Conservation (phyloP, 352 stramenopile species). For the Blastocystis sp. region DNA sequence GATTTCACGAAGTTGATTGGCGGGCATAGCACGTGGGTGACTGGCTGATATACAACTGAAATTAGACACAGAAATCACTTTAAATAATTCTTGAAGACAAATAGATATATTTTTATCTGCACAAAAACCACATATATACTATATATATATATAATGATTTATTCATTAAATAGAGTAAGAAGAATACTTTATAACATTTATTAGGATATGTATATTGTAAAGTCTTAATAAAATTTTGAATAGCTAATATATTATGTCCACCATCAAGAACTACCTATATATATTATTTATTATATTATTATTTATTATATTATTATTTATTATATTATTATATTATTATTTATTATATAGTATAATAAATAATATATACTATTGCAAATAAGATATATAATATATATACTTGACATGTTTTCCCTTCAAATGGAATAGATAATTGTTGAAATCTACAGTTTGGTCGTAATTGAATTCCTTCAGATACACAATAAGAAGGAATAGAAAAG, state of each 20-base stretch:
- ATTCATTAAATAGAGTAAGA: no score
- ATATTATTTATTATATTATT: conserved; percentile 9
- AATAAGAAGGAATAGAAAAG: no score
- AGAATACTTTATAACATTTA: conserved; percentile 4
- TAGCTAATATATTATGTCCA: conserved; percentile 6
- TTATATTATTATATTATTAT: conserved; percentile 2
- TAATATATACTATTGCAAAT: background rate
- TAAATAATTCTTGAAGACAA: conserved; percentile 19
- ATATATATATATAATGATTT: background rate
- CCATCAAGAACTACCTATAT: background rate
- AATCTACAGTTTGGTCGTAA: no score
- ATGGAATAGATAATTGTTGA: conserved; percentile 12
- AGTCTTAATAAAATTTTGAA: background rate
- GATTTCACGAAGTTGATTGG: conserved; percentile 3
- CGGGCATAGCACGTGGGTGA: conserved; percentile 27
- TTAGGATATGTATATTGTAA: background rate
- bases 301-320: background rate
- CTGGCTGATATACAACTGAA: conserved; percentile 23
- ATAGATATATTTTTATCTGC: conserved; percentile 32
- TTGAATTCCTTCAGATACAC: no score
- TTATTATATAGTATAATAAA: background rate
- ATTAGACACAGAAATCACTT: background rate
- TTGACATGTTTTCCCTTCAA: background rate
- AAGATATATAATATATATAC: conserved; percentile 1
- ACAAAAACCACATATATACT: conserved; percentile 36